Evolutionary conservation across 495 filamentous ascomycete species (phyloP), one percentile per base, ranked within the genome.

Genomic region (Neurospora sp.): DNA sequence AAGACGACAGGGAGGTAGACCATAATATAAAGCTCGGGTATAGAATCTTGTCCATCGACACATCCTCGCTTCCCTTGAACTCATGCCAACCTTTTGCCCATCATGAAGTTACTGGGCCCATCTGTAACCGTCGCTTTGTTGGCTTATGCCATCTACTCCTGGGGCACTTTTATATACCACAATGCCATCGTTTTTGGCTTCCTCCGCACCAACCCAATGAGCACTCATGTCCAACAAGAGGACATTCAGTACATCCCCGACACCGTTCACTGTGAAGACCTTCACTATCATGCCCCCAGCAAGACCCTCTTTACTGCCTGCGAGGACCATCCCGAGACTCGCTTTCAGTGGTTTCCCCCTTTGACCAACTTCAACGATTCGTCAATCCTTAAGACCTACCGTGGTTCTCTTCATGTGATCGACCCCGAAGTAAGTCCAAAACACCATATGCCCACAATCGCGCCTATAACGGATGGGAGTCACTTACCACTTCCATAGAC

Each of bases 231-330:
- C 16, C 70, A 71, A 11, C 70, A 71, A n/a, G 74, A 77, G 11
- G 39, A 80, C 39, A 53, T 77, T 6, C 72, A 75, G 31, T 65
- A 65, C 31, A 87, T 91, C 65, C 77, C 82, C 6, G 86, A 89
- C 75, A 89, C 88, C 0, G 73, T 84, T 39, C 81, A 87, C 40
- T 89, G 88, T 74, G 89, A 91, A 71, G 89, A 91, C 78, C 69
- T 91, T 14, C 87, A 90, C 74, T 85, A 89, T 71, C 85, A 89
- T 75, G 78, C 76, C 8, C 80, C 83, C 0, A 85, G 83, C 14
- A 82, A 81, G 22, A 72, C 82, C 69, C 78, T 90, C 10, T 91
- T 89, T 73, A 84, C 88, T 5, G 88, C 89, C 6, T 90, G 88
- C 70, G 84, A 86, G 71, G 86, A 86, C 65, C 76, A 83, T 39